These are phyloP conservation scores for Nicotiana paniculata DNA, from an alignment of 257 asterid genomes.

Conservation along the genomic window DNA sequence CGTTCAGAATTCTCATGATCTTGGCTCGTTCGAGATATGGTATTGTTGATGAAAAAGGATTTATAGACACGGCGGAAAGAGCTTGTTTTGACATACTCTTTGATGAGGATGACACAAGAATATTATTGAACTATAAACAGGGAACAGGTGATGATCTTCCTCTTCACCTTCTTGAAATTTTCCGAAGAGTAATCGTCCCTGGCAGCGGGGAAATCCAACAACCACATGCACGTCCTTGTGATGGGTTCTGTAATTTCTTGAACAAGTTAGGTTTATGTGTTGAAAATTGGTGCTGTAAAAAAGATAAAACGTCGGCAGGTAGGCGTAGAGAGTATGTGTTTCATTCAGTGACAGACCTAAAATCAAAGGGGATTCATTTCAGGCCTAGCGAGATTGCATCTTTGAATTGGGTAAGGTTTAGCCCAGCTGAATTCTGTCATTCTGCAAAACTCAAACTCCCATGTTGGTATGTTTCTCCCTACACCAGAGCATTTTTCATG, in stretches of 20 bases:
- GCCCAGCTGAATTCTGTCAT: neutral
- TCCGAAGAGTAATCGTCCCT: neutral
- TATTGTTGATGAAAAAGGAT: neutral
- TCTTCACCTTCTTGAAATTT: neutral
- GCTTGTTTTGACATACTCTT: neutral
- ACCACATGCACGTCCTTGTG: too few species aligned
- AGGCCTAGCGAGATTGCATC: neutral
- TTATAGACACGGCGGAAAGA: rapidly evolving
- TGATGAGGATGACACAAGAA: too few species aligned
- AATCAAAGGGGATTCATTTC: neutral
- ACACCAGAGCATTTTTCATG: neutral
- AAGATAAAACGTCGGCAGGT: too few species aligned
- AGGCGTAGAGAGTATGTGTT: too few species aligned
- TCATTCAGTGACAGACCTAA: neutral
- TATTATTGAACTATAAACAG: too few species aligned
- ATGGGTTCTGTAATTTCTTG: too few species aligned
- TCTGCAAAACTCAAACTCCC: neutral
- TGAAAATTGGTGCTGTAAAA: too few species aligned
- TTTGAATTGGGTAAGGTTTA: neutral
- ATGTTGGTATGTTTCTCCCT: neutral
- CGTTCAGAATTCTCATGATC: constrained; percentile 7
- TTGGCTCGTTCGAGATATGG: neutral
- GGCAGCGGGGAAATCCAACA: neutral
- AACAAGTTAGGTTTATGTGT: too few species aligned
- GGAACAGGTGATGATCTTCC: too few species aligned